Conservation (phyloP, 2,329 filamentous ascomycete genomes). For the Didymella pomorum region DNA sequence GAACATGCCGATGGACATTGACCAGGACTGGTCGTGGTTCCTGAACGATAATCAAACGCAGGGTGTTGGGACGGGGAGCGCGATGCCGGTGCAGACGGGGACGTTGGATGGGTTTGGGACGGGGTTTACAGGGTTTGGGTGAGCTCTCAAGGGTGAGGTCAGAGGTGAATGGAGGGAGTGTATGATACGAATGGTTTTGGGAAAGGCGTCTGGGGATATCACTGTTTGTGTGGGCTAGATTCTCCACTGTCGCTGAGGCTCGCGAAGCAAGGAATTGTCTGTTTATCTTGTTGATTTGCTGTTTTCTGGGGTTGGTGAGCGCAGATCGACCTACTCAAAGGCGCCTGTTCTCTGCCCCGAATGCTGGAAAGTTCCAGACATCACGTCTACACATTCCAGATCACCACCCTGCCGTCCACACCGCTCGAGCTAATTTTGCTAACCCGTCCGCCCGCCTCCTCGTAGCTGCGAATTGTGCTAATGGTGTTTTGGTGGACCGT, state of each 20-base stretch:
- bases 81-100: not conserved
- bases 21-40: conserved; percentile 54
- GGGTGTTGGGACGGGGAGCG: not conserved
- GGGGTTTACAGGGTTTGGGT: conserved; percentile 18
- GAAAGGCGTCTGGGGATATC: not conserved
- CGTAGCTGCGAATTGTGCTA: conserved; percentile 80
- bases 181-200: not conserved
- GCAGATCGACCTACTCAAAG: not conserved
- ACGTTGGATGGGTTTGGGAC: conserved; percentile 8
- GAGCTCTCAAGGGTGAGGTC: too few species aligned
- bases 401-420: conserved; percentile 58
- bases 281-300: not conserved
- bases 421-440: conserved; percentile 77
- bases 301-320: not conserved
- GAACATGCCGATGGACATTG: conserved; percentile 52
- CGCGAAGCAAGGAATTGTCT: not conserved
- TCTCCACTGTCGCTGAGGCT: conserved; percentile 11
- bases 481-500: conserved; percentile 98
- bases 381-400: conserved; percentile 54
- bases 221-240: conserved; percentile 1
- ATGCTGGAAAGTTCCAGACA: too few species aligned
- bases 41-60: conserved; percentile 42
- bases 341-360: not conserved
- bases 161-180: too few species aligned
- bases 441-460: conserved; percentile 69